Conservation (phyloP, 2,329 filamentous ascomycete genomes). For the Fusarium equiseti region DNA sequence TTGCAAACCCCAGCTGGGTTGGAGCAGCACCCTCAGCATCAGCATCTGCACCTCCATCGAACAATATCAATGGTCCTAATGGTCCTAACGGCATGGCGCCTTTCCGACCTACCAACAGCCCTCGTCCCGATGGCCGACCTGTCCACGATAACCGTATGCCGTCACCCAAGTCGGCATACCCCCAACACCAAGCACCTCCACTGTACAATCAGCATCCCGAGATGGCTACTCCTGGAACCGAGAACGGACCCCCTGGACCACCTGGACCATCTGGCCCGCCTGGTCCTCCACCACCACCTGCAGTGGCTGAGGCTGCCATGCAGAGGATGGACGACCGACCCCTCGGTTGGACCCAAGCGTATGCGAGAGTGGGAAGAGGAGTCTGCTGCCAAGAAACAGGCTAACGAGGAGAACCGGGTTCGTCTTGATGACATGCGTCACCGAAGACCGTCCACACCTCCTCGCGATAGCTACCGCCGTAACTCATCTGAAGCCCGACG, state of each 20-base stretch:
- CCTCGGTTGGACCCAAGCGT: constrained; percentile 84
- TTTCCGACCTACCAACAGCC: constrained; percentile 79
- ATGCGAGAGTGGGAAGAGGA: constrained; percentile 95
- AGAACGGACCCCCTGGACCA: constrained; percentile 56
- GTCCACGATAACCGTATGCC: constrained; percentile 86
- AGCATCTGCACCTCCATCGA: constrained; percentile 53
- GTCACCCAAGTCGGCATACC: constrained; percentile 91
- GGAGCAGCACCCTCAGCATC: constrained; percentile 64
- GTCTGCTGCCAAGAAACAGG: constrained; percentile 81
- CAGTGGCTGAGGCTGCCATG: constrained; percentile 73
- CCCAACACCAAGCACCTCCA: constrained; percentile 73
- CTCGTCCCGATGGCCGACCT: constrained; percentile 84
- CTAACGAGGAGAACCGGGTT: constrained; percentile 87
- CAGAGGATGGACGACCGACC: constrained; percentile 77
- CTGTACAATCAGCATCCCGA: constrained; percentile 80
- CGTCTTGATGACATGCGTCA: constrained; percentile 87
- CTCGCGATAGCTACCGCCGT: constrained; percentile 76
- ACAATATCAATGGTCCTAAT: constrained; percentile 53
- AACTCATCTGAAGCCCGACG: constrained; percentile 80
- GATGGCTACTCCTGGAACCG: constrained; percentile 68
- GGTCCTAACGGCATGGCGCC: constrained; percentile 70
- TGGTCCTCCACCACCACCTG: constrained; percentile 63
- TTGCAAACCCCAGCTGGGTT: constrained; percentile 70
- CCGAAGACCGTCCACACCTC: constrained; percentile 82
- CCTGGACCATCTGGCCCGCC: constrained; percentile 15